A percentile compares a stretch with the other conserved stretches of the same genome.
Evolutionary conservation across 768 basidiomycete genomes (phyloP).

Genomic region (Hydnum rufescens): DNA sequence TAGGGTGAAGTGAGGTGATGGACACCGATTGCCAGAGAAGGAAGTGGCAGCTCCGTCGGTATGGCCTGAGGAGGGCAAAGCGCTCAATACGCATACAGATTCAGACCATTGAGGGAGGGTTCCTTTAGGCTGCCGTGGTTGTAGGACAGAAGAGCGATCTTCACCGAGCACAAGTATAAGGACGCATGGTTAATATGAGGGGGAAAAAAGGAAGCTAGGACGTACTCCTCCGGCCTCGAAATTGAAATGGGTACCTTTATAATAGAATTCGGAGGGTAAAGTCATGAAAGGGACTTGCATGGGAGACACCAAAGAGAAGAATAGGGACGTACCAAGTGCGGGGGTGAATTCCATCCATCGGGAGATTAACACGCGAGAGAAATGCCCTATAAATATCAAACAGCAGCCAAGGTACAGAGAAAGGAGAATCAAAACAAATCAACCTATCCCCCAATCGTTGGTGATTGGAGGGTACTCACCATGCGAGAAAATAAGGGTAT

Average conservation of each 20-base stretch:
- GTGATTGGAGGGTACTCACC: conserved; percentile 17
- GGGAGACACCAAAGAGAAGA: background rate
- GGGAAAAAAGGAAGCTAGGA: conserved; percentile 4
- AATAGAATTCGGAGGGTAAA: background rate
- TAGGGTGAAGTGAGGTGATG: too few relatives aligned
- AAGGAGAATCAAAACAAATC: background rate
- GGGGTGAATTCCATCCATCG: conserved; percentile 65
- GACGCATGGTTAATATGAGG: background rate
- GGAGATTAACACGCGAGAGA: conserved; percentile 54
- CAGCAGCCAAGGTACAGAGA: background rate
- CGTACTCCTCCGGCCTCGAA: conserved; percentile 69
- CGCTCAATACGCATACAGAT: conserved; percentile 44
- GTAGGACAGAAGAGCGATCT: conserved; percentile 69
- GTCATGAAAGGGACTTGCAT: background rate
- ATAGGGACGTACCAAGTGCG: conserved; percentile 26
- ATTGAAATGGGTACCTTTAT: conserved; percentile 51
- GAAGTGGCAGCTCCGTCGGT: too few relatives aligned
- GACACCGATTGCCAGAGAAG: too few relatives aligned
- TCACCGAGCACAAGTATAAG: background rate
- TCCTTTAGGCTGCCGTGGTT: conserved; percentile 64
- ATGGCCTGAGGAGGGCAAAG: too few relatives aligned
- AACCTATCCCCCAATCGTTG: background rate
- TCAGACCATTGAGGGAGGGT: conserved; percentile 56
- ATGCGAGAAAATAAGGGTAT: conserved; percentile 81
- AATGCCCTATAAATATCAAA: conserved; percentile 27